Evolutionary conservation across 768 basidiomycete genomes (phyloP), one percentile per base, ranked within the genome.

Genomic region (Hericium rajendrae): DNA sequence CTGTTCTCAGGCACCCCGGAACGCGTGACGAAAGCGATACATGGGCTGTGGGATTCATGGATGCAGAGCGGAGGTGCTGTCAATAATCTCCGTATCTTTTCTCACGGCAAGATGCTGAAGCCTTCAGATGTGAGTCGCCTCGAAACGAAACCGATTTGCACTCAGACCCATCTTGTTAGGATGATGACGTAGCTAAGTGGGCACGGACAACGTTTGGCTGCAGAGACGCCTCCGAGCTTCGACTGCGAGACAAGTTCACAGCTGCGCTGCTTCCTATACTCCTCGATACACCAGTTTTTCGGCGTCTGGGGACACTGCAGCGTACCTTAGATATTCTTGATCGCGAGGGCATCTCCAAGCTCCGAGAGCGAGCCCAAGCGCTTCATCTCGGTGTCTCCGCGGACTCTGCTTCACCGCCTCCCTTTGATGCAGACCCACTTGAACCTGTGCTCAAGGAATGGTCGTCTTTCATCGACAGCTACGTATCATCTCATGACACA

Each of bases 1-100:
- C 74, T 99, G 20, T 97, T 83, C 69, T 94, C 94, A 15, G 74
- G 76, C 2, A 78, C 91, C 22, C 70, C 77, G 51, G 54, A 38
- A n/a, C 81, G 94, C 9, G 68, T 91, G 32, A 66, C 60, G n/a
- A 74, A 72, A 12, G 93, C 92, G 2, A 66, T 97, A n/a, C 67
- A 73, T 51, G 72, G 70, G 37, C 76, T 98, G 28, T 92, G 88
- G 86, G 71, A 80, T 39, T 75, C 76, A 2, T 97, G 95, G 94
- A 59, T 72, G 32, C 68, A 68, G 15, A 86, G 80, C 56, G 69
- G 81, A 20, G 91, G 88, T 16, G 68, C 75, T 22, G 70, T 81
- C 39, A 97, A 97, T 71, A 97, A 92, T 67, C 76, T 95, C 65
- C 83, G 84, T 60, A 69, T 98, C 11, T 97, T 94, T 64, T 76